Conservation (phyloP, 805 yeast genomes). For the Yamadazyma nakazawae region DNA sequence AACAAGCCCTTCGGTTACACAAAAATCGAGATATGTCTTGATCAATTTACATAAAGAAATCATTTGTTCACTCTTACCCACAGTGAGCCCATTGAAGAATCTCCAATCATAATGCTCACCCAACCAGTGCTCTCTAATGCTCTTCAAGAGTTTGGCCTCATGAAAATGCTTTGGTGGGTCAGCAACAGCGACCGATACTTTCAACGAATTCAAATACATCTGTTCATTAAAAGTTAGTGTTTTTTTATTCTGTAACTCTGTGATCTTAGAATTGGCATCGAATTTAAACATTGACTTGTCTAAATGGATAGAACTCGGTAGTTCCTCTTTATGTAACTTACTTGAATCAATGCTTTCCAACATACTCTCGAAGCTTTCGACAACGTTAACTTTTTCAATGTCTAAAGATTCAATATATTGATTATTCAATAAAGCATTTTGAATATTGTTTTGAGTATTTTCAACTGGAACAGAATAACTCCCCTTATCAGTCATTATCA, state of each 20-base stretch:
- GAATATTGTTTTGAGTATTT: constrained; percentile 20
- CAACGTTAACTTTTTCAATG: neutral
- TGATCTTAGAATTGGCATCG: constrained; percentile 17
- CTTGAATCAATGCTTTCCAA: neutral
- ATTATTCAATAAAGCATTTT: constrained; percentile 17
- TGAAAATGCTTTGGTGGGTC: constrained; percentile 30
- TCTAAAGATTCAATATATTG: constrained; percentile 4
- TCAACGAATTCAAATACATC: constrained; percentile 18
- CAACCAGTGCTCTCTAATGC: constrained; percentile 14
- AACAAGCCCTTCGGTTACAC: constrained; percentile 41
- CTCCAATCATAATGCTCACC: constrained; percentile 42
- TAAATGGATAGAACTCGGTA: neutral
- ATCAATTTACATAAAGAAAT: constrained; percentile 46
- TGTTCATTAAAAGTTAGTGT: constrained; percentile 17
- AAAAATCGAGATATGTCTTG: constrained; percentile 51
- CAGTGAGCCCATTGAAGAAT: constrained; percentile 28
- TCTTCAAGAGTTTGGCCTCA: constrained; percentile 25
- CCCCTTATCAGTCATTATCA: constrained; percentile 27
- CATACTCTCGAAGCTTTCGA: neutral
- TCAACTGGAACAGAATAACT: constrained; percentile 21
- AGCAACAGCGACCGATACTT: constrained; percentile 12
- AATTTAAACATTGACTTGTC: constrained; percentile 21
- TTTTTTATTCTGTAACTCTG: constrained; percentile 11
- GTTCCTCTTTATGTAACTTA: neutral
- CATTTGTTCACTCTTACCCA: constrained; percentile 32